Percentiles rank a stretch among this genome's conserved stretches.
Conservation (phyloP, 2,329 filamentous ascomycete species). For the Fusarium scirpi region DNA sequence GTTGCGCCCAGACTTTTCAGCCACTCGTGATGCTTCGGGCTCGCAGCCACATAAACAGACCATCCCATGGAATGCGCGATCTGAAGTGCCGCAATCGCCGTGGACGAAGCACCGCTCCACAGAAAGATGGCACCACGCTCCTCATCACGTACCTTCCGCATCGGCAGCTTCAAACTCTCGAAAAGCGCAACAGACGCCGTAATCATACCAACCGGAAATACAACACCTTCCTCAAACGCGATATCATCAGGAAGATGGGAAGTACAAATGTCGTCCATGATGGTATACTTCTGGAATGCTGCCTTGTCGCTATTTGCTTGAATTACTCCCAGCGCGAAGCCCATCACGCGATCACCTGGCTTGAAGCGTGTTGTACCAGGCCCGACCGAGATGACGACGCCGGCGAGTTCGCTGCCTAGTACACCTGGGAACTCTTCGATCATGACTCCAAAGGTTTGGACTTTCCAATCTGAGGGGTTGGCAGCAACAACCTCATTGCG, state of each 20-base stretch:
- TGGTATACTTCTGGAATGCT: slow-evolving; percentile 54
- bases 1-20: neutral
- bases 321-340: slow-evolving; percentile 52
- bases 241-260: fast-evolving
- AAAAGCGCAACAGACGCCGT: slow-evolving; percentile 1
- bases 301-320: slow-evolving; percentile 43
- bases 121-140: slow-evolving; percentile 44
- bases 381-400: slow-evolving; percentile 13
- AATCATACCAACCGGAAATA: slow-evolving; percentile 6
- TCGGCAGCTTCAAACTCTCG: neutral
- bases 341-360: slow-evolving; percentile 29
- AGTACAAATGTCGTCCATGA: slow-evolving; percentile 10
- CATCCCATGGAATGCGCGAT: slow-evolving; percentile 25
- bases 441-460: slow-evolving; percentile 47
- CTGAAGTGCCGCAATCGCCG: slow-evolving; percentile 26
- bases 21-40: slow-evolving; percentile 23
- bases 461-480: slow-evolving; percentile 54
- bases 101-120: slow-evolving; percentile 51
- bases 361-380: slow-evolving; percentile 12
- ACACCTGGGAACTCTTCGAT: slow-evolving; percentile 32
- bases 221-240: slow-evolving; percentile 46
- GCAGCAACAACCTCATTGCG: slow-evolving; percentile 46
- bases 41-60: slow-evolving; percentile 26
- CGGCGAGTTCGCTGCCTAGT: slow-evolving; percentile 32
- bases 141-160: slow-evolving; percentile 39